Percentiles rank a stretch among this genome's conserved stretches.
phyloP scores from a whole-genome alignment of 257 asterid species.

The Lycium ferocissimum region DNA sequence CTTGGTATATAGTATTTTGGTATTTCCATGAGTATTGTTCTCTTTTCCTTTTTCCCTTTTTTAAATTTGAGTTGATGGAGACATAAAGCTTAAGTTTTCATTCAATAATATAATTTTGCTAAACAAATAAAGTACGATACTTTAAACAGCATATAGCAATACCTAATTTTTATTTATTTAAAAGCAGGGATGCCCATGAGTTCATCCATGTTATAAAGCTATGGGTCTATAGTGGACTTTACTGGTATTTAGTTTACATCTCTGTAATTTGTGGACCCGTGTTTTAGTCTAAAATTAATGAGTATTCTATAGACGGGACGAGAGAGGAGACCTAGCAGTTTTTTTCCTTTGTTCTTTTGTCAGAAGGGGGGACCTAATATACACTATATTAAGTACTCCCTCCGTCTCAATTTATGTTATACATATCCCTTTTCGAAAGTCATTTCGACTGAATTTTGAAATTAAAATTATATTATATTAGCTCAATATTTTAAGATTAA shows the following conservation, averaged over 20 bases:
- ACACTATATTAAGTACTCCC: neutral
- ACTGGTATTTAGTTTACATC: neutral
- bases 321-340: neutral
- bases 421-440: too few relatives aligned
- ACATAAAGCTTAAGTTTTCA: neutral
- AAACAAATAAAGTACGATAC: neutral
- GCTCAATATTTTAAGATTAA: too few relatives aligned
- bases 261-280: neutral
- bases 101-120: neutral
- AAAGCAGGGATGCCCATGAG: slow-evolving; percentile 14
- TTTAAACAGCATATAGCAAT: neutral
- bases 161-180: too few relatives aligned
- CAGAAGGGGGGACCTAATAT: slow-evolving; percentile 19
- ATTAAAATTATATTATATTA: too few relatives aligned
- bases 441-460: too few relatives aligned
- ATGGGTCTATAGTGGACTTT: slow-evolving; percentile 23
- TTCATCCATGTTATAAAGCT: slow-evolving; percentile 26
- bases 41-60: neutral
- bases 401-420: too few relatives aligned
- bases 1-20: neutral
- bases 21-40: neutral
- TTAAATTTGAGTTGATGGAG: neutral
- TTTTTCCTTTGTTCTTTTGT: neutral
- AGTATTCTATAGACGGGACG: neutral
- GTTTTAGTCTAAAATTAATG: neutral